These are phyloP conservation scores for Penicillium sclerotigenum DNA, from an alignment of 2,329 filamentous ascomycete species.

Conservation along the genomic window DNA sequence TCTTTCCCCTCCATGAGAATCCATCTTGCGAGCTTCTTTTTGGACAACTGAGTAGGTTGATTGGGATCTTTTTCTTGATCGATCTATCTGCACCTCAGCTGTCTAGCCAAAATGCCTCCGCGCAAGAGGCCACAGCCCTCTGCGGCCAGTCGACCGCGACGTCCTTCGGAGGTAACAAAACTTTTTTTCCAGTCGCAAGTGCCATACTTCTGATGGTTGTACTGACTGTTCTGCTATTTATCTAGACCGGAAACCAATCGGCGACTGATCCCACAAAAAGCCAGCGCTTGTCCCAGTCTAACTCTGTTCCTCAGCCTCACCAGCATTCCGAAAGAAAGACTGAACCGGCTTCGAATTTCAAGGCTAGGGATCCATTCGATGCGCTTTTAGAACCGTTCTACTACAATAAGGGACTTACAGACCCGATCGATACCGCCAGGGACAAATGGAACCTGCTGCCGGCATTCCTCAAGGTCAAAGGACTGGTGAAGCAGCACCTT, in stretches of 20 bases:
- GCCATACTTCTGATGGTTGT: not conserved
- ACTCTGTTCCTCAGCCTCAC: conserved; percentile 18
- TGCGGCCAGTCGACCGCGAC: conserved; percentile 25
- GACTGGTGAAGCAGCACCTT: conserved; percentile 93
- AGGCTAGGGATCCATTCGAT: conserved; percentile 51
- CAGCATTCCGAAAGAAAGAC: conserved; percentile 16
- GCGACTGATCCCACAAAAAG: conserved; percentile 25
- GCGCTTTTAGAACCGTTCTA: conserved; percentile 68
- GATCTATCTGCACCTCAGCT: conserved; percentile 3
- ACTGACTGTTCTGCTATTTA: conserved; percentile 5
- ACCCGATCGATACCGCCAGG: conserved; percentile 65
- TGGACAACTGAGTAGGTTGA: conserved; percentile 11
- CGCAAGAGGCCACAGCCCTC: conserved; percentile 36
- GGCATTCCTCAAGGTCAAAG: conserved; percentile 97
- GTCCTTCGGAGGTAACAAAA: conserved; percentile 34
- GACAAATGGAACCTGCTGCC: conserved; percentile 98
- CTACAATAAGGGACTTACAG: conserved; percentile 63
- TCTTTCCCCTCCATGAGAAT: conserved; percentile 24
- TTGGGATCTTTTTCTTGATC: not conserved
- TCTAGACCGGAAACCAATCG: conserved; percentile 12
- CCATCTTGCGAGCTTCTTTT: conserved; percentile 2
- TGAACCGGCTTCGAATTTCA: conserved; percentile 24
- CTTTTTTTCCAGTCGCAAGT: conserved; percentile 22
- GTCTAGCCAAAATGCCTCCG: conserved; percentile 34
- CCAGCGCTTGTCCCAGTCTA: conserved; percentile 30